phyloP scores from a whole-genome alignment of 176 grass and related monocot genomes.

The Saccharum officinarum region DNA sequence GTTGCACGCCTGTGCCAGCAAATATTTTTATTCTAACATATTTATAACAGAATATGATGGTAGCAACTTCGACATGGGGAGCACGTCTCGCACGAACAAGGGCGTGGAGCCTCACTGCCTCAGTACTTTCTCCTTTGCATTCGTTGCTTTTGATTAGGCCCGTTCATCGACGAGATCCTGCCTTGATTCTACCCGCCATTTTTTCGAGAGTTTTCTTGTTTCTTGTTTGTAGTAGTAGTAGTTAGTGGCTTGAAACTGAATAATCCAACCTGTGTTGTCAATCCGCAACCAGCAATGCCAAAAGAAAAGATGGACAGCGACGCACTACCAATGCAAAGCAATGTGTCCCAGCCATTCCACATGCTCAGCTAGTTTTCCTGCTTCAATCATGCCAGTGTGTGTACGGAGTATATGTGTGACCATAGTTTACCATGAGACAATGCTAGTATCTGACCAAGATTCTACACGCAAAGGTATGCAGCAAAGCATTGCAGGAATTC shows the following conservation, averaged over 20 bases:
- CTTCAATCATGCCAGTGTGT: not conserved
- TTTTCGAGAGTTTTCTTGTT: not conserved
- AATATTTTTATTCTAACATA: not conserved
- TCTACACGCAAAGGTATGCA: not conserved
- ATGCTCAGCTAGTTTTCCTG: not conserved
- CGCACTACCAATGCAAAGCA: conserved; percentile 36
- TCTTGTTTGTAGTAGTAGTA: conserved; percentile 10
- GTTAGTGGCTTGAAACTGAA: conserved; percentile 2
- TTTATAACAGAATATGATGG: not conserved
- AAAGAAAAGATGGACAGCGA: conserved; percentile 28
- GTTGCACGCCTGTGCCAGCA: not conserved
- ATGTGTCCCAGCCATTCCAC: not conserved
- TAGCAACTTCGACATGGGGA: not conserved
- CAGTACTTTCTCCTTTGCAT: not conserved
- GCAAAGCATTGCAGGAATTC: not conserved
- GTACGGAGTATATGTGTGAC: not conserved
- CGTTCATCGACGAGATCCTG: not conserved
- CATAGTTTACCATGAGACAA: not conserved
- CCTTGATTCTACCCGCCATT: not conserved
- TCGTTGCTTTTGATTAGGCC: not conserved
- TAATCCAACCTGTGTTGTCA: not conserved
- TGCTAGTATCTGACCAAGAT: not conserved
- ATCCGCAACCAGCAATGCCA: not conserved
- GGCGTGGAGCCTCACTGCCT: not conserved
- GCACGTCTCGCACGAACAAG: not conserved